These are phyloP conservation scores for Neurospora intermedia DNA, from an alignment of 495 filamentous ascomycete genomes.

Conservation along the genomic window DNA sequence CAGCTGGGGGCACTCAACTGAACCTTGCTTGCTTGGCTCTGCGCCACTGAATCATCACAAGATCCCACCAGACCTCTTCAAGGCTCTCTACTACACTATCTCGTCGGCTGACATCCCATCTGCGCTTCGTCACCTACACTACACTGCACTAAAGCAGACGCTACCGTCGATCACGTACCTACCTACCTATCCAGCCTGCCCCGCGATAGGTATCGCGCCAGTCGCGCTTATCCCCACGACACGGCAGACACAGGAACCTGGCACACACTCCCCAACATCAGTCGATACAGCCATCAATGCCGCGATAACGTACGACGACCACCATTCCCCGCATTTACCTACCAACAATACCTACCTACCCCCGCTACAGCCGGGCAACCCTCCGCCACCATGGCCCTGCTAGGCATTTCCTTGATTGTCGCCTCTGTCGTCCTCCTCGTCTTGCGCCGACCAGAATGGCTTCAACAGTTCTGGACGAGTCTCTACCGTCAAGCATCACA, in stretches of 20 bases:
- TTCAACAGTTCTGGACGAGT: conserved; percentile 24
- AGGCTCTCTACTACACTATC: neutral
- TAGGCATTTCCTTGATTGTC: conserved; percentile 44
- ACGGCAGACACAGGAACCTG: neutral
- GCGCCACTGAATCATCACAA: neutral
- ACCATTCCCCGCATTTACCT: neutral
- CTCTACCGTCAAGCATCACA: conserved; percentile 14
- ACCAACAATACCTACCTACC: conserved; percentile 3
- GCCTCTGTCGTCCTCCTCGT: conserved; percentile 42
- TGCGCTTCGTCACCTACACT: neutral
- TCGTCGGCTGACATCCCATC: neutral
- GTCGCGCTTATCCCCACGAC: neutral
- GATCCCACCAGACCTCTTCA: neutral
- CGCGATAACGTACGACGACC: conserved; percentile 11
- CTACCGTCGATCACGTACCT: neutral
- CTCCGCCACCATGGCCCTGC: conserved; percentile 32
- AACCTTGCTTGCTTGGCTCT: neutral
- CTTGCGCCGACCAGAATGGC: conserved; percentile 35
- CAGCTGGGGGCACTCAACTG: neutral
- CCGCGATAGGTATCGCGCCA: neutral
- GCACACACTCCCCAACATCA: neutral
- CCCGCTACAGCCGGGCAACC: neutral
- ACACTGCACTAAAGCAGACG: neutral
- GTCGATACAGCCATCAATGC: conserved; percentile 1
- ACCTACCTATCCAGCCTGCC: neutral